Evolutionary conservation across 352 stramenopile species (phyloP).

Genomic region (Phytopythium sindhum): DNA sequence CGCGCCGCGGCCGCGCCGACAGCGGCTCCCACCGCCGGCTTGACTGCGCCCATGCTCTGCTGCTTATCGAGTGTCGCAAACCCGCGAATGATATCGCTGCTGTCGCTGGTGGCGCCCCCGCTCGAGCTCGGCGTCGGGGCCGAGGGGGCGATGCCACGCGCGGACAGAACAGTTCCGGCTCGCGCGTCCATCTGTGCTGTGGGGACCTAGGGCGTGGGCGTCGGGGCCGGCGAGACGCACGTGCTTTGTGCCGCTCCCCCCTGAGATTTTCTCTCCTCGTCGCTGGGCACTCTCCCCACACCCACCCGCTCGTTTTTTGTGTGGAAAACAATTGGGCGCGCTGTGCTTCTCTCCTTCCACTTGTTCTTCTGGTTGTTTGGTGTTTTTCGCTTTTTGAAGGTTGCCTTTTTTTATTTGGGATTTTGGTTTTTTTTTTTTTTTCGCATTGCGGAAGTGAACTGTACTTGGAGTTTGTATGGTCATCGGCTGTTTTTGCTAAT

Average conservation of each 20-base stretch:
- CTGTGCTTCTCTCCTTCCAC: conserved; percentile 1
- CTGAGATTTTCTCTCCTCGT: background rate
- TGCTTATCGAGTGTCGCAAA: conserved; percentile 1
- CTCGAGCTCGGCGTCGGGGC: background rate
- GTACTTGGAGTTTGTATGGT: background rate
- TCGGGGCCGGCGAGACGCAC: too few relatives aligned
- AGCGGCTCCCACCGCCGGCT: background rate
- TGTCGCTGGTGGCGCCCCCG: background rate
- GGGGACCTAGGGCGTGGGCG: too few relatives aligned
- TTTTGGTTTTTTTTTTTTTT: background rate
- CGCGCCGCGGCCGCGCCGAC: background rate
- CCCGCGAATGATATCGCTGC: background rate
- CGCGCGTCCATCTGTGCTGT: background rate
- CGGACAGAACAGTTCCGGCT: background rate
- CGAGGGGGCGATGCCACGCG: background rate
- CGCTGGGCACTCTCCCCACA: too few relatives aligned
- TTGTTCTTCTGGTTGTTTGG: background rate
- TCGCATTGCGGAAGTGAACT: background rate
- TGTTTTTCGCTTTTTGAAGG: too few relatives aligned
- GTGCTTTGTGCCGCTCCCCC: background rate
- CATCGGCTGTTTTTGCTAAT: background rate
- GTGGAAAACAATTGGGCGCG: background rate
- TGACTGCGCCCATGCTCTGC: background rate
- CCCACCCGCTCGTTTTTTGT: conserved; percentile 1
- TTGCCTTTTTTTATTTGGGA: background rate